Percentiles rank a stretch among this genome's conserved stretches.
Evolutionary conservation across 257 asterid genomes (phyloP).

Genomic region (Solanum tarijense): DNA sequence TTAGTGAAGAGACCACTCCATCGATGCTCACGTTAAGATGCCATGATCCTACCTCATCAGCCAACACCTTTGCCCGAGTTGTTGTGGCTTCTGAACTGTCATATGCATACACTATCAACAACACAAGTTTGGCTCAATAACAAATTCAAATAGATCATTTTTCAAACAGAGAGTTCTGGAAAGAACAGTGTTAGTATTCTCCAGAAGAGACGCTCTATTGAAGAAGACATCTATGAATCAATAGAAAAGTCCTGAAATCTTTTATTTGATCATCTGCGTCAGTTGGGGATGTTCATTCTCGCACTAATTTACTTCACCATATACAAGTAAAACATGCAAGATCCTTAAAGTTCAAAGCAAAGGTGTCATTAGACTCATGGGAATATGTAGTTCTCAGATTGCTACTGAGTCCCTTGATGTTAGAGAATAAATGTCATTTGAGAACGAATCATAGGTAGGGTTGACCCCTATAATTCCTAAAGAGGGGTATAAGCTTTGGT

Average conservation of each 20-base stretch:
- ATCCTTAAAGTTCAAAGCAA: neutral
- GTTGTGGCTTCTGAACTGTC: constrained; percentile 70
- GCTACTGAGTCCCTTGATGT: neutral
- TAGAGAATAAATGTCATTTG: neutral
- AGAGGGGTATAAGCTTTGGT: neutral
- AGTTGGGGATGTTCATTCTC: neutral
- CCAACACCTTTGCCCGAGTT: constrained; percentile 70
- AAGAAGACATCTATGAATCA: neutral
- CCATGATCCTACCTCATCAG: constrained; percentile 96
- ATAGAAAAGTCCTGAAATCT: neutral
- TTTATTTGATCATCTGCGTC: neutral
- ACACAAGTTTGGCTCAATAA: neutral
- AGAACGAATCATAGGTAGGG: neutral
- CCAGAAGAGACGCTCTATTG: neutral
- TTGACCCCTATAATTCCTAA: neutral
- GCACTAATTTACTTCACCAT: neutral
- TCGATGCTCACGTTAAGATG: constrained; percentile 84
- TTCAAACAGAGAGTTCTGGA: neutral
- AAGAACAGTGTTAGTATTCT: neutral
- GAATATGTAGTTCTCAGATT: neutral
- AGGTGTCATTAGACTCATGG: neutral
- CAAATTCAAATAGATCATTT: neutral
- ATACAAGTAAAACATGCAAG: neutral
- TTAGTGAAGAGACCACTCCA: constrained; percentile 66
- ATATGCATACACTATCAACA: neutral